Evolutionary conservation across 2,329 filamentous ascomycete genomes (phyloP).

Genomic region (Didymella lethalis): DNA sequence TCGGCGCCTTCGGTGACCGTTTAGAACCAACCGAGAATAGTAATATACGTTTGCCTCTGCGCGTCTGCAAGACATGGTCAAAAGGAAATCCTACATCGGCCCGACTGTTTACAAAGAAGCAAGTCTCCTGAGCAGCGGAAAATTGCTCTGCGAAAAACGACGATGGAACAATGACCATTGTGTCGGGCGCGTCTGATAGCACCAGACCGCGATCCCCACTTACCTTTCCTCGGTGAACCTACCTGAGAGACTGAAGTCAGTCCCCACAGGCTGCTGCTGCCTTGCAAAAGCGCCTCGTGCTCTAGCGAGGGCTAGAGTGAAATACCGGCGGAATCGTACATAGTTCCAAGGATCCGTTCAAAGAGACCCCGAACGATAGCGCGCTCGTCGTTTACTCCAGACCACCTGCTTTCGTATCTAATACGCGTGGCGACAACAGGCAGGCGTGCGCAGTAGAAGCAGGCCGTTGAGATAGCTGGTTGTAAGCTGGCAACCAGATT

Average conservation of each 20-base stretch:
- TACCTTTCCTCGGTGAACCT: neutral
- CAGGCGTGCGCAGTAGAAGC: slow-evolving; percentile 20
- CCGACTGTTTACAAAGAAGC: slow-evolving; percentile 17
- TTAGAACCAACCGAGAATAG: slow-evolving; percentile 11
- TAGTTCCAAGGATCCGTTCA: neutral
- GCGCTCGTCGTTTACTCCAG: slow-evolving; percentile 8
- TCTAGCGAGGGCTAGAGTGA: neutral
- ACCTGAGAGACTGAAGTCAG: neutral
- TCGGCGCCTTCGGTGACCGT: slow-evolving; percentile 10
- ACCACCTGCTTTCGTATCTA: neutral
- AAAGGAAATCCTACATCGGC: slow-evolving; percentile 15
- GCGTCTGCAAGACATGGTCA: slow-evolving; percentile 10
- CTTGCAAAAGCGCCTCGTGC: neutral
- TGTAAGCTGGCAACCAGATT: slow-evolving; percentile 25
- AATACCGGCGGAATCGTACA: neutral
- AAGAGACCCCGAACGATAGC: neutral
- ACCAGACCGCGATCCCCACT: neutral
- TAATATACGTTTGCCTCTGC: slow-evolving; percentile 2
- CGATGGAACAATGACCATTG: slow-evolving; percentile 4
- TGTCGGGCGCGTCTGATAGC: neutral
- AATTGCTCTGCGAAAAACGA: neutral
- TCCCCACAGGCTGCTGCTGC: neutral
- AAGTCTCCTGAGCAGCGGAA: slow-evolving; percentile 3
- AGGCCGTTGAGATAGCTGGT: slow-evolving; percentile 33
- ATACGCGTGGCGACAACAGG: slow-evolving; percentile 9